phyloP scores from a whole-genome alignment of 495 filamentous ascomycete genomes.

The Aspergillus olivimuriae region DNA sequence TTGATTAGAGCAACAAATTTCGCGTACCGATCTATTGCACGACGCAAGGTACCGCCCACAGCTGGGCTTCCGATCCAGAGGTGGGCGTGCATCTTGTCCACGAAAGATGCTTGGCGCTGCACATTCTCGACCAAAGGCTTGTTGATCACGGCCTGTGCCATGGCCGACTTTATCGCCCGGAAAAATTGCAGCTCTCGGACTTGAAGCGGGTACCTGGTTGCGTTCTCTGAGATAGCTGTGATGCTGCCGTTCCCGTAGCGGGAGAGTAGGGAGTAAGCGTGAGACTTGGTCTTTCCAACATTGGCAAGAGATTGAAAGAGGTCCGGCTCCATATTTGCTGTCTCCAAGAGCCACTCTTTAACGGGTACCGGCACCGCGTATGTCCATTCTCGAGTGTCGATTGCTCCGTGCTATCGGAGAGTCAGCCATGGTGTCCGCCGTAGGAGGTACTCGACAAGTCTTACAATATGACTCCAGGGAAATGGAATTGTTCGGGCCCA shows the following conservation, averaged over 20 bases:
- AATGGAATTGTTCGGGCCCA: background rate
- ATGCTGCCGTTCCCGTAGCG: background rate
- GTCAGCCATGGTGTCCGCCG: background rate
- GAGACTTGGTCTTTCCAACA: background rate
- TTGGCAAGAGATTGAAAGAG: constrained; percentile 2
- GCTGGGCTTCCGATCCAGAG: constrained; percentile 28
- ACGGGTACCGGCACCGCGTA: constrained; percentile 6
- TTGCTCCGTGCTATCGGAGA: constrained; percentile 5
- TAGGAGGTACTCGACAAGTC: background rate
- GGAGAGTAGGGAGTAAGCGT: background rate
- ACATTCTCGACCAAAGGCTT: constrained; percentile 8
- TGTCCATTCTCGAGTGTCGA: constrained; percentile 7
- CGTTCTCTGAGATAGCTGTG: background rate
- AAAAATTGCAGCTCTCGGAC: background rate
- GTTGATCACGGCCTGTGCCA: background rate
- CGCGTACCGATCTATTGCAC: constrained; percentile 18
- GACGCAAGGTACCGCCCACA: constrained; percentile 17
- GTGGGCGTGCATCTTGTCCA: constrained; percentile 20
- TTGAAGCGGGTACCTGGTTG: background rate
- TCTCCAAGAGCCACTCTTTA: background rate
- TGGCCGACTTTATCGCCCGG: background rate
- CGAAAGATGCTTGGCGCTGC: constrained; percentile 16
- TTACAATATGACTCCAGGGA: background rate
- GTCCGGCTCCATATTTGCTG: constrained; percentile 1
- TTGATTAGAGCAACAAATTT: constrained; percentile 25